phyloP scores from a whole-genome alignment of 306 rosid species.

The Sindora glabra region DNA sequence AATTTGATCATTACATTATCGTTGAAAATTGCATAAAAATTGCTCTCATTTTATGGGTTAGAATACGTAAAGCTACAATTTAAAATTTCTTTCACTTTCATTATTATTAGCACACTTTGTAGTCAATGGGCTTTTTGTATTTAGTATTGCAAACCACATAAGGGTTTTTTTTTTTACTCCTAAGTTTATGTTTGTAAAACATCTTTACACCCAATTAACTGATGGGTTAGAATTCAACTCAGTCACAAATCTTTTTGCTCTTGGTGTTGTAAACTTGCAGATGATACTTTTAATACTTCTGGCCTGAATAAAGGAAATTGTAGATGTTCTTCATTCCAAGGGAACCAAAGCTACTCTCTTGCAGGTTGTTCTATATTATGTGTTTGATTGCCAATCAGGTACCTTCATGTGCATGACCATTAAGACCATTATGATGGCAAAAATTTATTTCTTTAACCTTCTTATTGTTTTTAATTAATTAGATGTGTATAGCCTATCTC shows the following conservation, averaged over 20 bases:
- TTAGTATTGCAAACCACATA: constrained; percentile 29
- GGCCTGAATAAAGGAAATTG: constrained; percentile 65
- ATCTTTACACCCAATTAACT: not conserved
- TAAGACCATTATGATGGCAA: no score
- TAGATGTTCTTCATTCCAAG: constrained; percentile 54
- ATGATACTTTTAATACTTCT: constrained; percentile 38
- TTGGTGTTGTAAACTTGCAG: constrained; percentile 34
- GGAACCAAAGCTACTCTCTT: constrained; percentile 39
- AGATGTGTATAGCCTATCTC: no score
- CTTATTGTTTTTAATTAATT: no score
- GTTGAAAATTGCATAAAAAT: no score
- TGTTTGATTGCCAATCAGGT: no score
- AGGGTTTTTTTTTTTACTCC: not conserved
- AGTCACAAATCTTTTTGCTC: not conserved
- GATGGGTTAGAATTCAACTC: not conserved
- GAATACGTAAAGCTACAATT: constrained; percentile 54
- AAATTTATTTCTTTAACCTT: no score
- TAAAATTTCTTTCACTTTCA: constrained; percentile 40
- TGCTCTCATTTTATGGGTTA: constrained; percentile 41
- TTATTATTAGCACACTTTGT: constrained; percentile 44
- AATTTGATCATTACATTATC: no score
- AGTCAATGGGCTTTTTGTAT: constrained; percentile 54
- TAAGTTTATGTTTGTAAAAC: not conserved
- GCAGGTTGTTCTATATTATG: no score
- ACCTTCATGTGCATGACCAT: no score